Conservation (phyloP, 2,329 filamentous ascomycete genomes). For the Lachnellula hyalina region DNA sequence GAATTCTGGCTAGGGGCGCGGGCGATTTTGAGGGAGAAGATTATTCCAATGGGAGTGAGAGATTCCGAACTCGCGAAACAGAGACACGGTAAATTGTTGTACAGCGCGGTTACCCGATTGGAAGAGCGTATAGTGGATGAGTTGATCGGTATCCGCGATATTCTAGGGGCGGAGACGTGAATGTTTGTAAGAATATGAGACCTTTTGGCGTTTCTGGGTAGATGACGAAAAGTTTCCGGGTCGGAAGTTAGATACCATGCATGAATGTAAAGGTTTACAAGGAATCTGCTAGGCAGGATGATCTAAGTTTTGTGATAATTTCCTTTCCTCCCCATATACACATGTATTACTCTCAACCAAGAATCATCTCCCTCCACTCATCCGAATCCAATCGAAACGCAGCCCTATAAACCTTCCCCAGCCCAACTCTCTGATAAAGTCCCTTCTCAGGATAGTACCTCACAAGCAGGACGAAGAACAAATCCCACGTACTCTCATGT, state of each 20-base stretch:
- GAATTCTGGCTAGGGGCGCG: conserved; percentile 73
- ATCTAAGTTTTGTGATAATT: no score
- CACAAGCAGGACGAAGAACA: conserved; percentile 33
- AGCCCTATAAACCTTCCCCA: conserved; percentile 33
- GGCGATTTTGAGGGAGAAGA: conserved; percentile 63
- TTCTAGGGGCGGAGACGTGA: background rate
- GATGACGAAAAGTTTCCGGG: no score
- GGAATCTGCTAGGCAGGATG: no score
- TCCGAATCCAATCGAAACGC: conserved; percentile 20
- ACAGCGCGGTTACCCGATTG: background rate
- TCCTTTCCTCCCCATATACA: no score
- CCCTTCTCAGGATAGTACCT: conserved; percentile 17
- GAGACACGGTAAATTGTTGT: conserved; percentile 21
- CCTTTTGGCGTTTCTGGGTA: no score
- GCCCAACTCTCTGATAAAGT: conserved; percentile 26
- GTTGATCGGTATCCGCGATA: background rate
- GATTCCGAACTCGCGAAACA: conserved; percentile 58
- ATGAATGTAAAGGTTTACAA: no score
- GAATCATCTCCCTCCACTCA: conserved; percentile 27
- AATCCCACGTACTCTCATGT: conserved; percentile 31
- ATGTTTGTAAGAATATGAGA: background rate
- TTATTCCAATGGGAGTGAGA: conserved; percentile 66
- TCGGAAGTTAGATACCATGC: no score
- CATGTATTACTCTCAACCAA: background rate
- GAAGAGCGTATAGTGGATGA: background rate